Percentiles rank a stretch among this genome's conserved stretches.
Conservation (phyloP, 2,329 filamentous ascomycete genomes). For the Leptographium radiaticola region DNA sequence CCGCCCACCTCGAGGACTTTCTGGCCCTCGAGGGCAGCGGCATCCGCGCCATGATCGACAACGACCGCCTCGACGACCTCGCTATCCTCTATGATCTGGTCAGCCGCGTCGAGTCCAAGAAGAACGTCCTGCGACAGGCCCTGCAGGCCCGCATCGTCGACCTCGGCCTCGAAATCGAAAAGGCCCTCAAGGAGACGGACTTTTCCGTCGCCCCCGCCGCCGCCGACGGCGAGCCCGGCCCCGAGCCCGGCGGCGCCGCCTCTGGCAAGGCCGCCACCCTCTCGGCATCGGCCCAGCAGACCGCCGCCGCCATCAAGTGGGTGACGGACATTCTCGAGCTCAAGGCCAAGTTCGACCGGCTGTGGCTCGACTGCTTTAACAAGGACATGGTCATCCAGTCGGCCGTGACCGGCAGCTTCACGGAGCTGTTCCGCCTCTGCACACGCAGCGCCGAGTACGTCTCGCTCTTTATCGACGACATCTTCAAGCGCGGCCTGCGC, state of each 20-base stretch:
- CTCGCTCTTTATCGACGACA: slow-evolving; percentile 93
- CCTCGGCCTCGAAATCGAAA: slow-evolving; percentile 74
- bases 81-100: slow-evolving; percentile 72
- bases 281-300: slow-evolving; percentile 60
- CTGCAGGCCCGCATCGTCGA: slow-evolving; percentile 66
- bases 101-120: slow-evolving; percentile 61
- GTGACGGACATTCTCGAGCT: slow-evolving; percentile 78
- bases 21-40: slow-evolving; percentile 76
- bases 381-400: slow-evolving; percentile 68
- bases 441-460: slow-evolving; percentile 77
- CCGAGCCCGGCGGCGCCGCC: neutral
- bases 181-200: slow-evolving; percentile 42
- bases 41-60: slow-evolving; percentile 80
- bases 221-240: neutral
- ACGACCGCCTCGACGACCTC: slow-evolving; percentile 68
- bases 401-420: slow-evolving; percentile 73
- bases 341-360: slow-evolving; percentile 78
- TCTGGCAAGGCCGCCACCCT: slow-evolving; percentile 30
- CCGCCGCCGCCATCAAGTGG: slow-evolving; percentile 82
- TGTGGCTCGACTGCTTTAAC: slow-evolving; percentile 62
- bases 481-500: slow-evolving; percentile 84
- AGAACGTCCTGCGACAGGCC: slow-evolving; percentile 53
- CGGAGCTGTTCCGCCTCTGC: slow-evolving; percentile 91
- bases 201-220: slow-evolving; percentile 26
- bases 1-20: slow-evolving; percentile 65